Evolutionary conservation across 1,284 basidiomycete species (phyloP).

Genomic region (Puccinia coronata): DNA sequence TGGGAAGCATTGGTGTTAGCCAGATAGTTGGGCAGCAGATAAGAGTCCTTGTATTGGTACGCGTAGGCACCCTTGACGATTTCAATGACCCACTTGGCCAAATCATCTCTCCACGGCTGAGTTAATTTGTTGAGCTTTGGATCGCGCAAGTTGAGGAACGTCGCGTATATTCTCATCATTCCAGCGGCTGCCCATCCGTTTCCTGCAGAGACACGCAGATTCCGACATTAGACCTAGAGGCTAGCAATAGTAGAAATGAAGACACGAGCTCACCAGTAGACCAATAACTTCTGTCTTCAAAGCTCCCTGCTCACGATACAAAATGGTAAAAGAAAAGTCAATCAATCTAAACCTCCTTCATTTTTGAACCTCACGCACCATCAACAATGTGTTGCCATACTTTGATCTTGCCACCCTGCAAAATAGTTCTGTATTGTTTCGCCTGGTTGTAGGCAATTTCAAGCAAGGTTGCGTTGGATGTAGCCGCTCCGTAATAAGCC

Average conservation of each 20-base stretch:
- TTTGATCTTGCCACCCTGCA: slow-evolving; percentile 52
- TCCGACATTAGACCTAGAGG: not conserved
- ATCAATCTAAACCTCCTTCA: not conserved
- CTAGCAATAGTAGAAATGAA: not conserved
- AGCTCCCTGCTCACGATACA: not conserved
- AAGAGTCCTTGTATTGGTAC: slow-evolving; percentile 10
- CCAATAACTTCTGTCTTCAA: slow-evolving; percentile 26
- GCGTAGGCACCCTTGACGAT: slow-evolving; percentile 41
- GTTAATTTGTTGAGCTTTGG: slow-evolving; percentile 10
- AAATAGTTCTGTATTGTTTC: slow-evolving; percentile 68
- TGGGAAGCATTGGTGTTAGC: slow-evolving; percentile 19
- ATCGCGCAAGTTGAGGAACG: slow-evolving; percentile 66
- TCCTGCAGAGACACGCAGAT: not conserved
- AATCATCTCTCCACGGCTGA: slow-evolving; percentile 26
- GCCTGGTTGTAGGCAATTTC: slow-evolving; percentile 75
- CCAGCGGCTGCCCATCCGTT: slow-evolving; percentile 84
- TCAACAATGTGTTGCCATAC: slow-evolving; percentile 59
- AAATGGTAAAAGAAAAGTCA: not conserved
- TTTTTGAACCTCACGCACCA: slow-evolving; percentile 62
- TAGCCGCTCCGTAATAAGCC: slow-evolving; percentile 56
- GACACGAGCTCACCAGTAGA: slow-evolving; percentile 15
- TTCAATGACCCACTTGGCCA: slow-evolving; percentile 34
- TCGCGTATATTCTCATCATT: slow-evolving; percentile 75
- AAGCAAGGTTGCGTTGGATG: slow-evolving; percentile 60
- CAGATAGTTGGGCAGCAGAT: slow-evolving; percentile 41